These are phyloP conservation scores for Prosopis cineraria DNA, from an alignment of 306 rosid species.

Conservation along the genomic window DNA sequence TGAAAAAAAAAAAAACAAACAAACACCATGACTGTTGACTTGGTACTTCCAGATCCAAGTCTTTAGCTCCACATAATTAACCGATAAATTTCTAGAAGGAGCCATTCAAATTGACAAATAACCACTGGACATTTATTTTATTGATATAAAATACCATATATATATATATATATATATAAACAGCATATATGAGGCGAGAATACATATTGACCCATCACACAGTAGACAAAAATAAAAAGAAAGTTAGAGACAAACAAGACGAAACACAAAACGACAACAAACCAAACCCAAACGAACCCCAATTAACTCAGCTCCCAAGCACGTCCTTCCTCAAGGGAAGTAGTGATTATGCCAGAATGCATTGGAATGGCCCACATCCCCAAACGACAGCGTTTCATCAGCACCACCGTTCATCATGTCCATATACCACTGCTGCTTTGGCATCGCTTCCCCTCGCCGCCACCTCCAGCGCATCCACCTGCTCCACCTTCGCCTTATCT, in stretches of 20 bases:
- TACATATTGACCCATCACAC: background rate
- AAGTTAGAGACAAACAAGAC: background rate
- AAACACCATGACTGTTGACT: background rate
- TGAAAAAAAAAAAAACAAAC: background rate
- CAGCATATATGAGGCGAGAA: background rate
- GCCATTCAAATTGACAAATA: background rate
- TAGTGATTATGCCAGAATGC: slow-evolving; percentile 42
- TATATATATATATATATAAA: background rate
- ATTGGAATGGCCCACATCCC: slow-evolving; percentile 34
- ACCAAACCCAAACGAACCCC: background rate
- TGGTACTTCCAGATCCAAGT: background rate
- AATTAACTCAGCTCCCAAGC: background rate
- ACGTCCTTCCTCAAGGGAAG: slow-evolving; percentile 30
- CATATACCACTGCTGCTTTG: slow-evolving; percentile 43
- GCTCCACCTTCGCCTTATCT: background rate
- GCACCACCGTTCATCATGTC: slow-evolving; percentile 39
- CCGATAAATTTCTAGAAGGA: background rate
- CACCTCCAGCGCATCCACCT: slow-evolving; percentile 23
- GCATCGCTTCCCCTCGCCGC: slow-evolving; percentile 22
- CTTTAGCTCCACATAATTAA: background rate
- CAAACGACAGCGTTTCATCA: slow-evolving; percentile 31
- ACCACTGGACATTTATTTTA: background rate
- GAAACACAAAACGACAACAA: background rate
- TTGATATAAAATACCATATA: no score
- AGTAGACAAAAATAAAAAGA: background rate